Conservation (phyloP, 148 eudicot genomes). For the Nepenthes gracilis region DNA sequence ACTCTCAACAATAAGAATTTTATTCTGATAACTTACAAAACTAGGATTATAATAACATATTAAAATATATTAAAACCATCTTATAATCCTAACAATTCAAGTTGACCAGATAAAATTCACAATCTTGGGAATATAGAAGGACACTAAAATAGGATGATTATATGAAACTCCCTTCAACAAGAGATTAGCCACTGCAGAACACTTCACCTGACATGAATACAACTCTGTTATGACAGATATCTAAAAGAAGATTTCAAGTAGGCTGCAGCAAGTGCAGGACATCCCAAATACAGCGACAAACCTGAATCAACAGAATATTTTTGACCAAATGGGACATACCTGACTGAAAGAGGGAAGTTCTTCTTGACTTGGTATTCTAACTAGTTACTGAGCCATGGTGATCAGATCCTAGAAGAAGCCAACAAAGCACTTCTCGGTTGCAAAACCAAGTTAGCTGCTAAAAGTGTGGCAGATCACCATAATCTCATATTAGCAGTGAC, state of each 20-base stretch:
- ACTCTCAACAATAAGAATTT: too few species aligned
- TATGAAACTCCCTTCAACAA: too few species aligned
- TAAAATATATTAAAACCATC: too few species aligned
- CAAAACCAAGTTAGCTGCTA: slow-evolving; percentile 55
- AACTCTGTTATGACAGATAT: slow-evolving; percentile 77
- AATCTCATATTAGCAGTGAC: neutral
- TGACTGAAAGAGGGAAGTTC: slow-evolving; percentile 56
- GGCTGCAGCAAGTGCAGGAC: slow-evolving; percentile 52
- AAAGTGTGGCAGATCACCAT: slow-evolving; percentile 18
- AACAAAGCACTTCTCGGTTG: slow-evolving; percentile 58
- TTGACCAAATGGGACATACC: slow-evolving; percentile 46
- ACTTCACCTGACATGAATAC: neutral
- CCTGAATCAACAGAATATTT: slow-evolving; percentile 62
- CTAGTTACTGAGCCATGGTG: slow-evolving; percentile 66
- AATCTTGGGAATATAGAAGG: too few species aligned
- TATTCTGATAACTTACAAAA: too few species aligned
- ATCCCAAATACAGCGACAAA: slow-evolving; percentile 55
- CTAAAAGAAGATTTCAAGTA: slow-evolving; percentile 54
- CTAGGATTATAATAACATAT: too few species aligned
- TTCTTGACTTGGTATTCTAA: slow-evolving; percentile 86
- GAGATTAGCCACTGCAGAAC: too few species aligned
- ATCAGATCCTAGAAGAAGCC: slow-evolving; percentile 86
- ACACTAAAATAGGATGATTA: too few species aligned
- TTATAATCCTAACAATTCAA: neutral
- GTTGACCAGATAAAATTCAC: neutral